Evolutionary conservation across 495 filamentous ascomycete species (phyloP), one percentile per base, ranked within the genome.

Genomic region (Penicillium antarcticum): DNA sequence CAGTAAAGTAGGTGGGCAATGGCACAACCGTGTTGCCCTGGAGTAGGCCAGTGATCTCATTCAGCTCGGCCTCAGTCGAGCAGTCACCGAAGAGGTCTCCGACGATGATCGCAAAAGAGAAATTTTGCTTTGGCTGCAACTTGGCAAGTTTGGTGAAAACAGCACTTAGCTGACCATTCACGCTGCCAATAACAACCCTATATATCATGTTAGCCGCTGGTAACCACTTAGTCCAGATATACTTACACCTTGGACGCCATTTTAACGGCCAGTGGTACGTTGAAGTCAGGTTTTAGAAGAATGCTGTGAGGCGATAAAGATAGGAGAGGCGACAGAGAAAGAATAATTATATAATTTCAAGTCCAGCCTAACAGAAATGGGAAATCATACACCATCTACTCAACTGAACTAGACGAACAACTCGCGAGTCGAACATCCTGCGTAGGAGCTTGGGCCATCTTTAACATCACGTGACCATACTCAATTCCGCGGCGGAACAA

Each of bases 1-100:
- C 70, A 1, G 84, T 86, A 62, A 97, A 97, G 70, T 98, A 97
- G 11, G 85, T 92, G 2, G 91, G 84, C 3, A 96, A 71, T 0
- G 91, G 83, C 11, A 97, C 78, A 9, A 66, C 57, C 45, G 95
- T 86, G 23, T 78, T 75, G 18, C 87, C 90, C 24, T 80, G 71
- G 1, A 98, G 70, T 4, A 97, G 77, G 6, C 78, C 76, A 14
- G 72, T 68, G 7, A 95, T 70, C 42, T 83, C 74, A 4, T 79
- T 75, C 5, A 69, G 58, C 26, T 85, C 76, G 36, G 80, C 76
- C 45, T 81, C 76, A 3, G 73, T 57, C 4, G 67, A 58, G 60
- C 65, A 52, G 42, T 71, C 66, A 26, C 69, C 62, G 59, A 97
- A 98, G 6, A 97, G 77, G 57, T 97, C 86, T 45, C 94, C 94